phyloP scores from a whole-genome alignment of 1,284 basidiomycete genomes.

The Moesziomyces parantarcticus region DNA sequence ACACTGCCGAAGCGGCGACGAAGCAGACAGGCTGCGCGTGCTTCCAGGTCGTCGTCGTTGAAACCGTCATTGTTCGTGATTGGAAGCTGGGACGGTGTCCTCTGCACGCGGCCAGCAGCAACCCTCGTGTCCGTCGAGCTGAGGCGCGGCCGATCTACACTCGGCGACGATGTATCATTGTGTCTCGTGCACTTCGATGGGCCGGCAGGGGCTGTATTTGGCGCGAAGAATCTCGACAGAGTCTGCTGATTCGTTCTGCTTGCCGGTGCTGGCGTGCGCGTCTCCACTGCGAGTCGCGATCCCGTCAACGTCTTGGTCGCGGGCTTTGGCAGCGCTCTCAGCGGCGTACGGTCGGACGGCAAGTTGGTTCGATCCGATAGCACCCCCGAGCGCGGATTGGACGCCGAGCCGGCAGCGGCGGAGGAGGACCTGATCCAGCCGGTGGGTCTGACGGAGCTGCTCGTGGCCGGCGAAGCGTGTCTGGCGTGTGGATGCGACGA shows the following conservation, averaged over 20 bases:
- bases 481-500: slow-evolving; percentile 5
- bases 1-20: slow-evolving; percentile 36
- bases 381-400: slow-evolving; percentile 4
- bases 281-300: background rate
- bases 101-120: too few relatives aligned
- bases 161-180: background rate
- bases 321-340: slow-evolving; percentile 3
- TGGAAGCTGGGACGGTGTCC: background rate
- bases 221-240: slow-evolving; percentile 35
- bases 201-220: slow-evolving; percentile 25
- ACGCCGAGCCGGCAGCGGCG: background rate
- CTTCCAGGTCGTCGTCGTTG: slow-evolving; percentile 33
- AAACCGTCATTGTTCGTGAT: background rate
- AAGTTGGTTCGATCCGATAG: slow-evolving; percentile 26
- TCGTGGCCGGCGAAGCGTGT: slow-evolving; percentile 6
- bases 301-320: background rate
- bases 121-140: background rate
- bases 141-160: background rate
- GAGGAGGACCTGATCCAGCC: slow-evolving; percentile 43
- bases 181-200: background rate
- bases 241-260: slow-evolving; percentile 24
- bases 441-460: slow-evolving; percentile 32
- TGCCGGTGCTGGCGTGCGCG: slow-evolving; percentile 3
- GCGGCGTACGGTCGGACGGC: slow-evolving; percentile 5
- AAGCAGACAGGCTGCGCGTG: slow-evolving; percentile 28